A percentile compares a stretch with the other conserved stretches of the same genome.
These are phyloP conservation scores for Trichosporon sp. DNA, from an alignment of 1,284 basidiomycete genomes.

Conservation along the genomic window DNA sequence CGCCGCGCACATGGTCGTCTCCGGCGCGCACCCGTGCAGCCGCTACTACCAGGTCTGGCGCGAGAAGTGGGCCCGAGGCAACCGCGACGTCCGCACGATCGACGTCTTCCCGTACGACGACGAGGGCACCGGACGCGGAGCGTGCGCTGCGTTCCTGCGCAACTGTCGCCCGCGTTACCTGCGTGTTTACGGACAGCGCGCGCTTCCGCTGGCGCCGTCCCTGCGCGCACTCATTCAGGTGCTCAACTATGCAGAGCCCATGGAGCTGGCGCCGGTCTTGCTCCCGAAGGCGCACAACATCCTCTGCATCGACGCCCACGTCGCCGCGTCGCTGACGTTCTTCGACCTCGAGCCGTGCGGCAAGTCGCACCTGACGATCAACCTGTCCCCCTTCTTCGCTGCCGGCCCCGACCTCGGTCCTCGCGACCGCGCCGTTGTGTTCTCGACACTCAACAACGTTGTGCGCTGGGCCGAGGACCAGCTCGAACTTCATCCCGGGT, in stretches of 20 bases:
- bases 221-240: neutral
- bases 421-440: neutral
- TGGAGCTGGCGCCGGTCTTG: neutral
- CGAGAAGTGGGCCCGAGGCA: neutral
- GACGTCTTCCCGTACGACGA: neutral
- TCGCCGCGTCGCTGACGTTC: neutral
- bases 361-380: neutral
- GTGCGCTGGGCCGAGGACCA: constrained; percentile 1
- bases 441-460: neutral
- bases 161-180: neutral
- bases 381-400: neutral
- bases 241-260: neutral
- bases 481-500: neutral
- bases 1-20: neutral
- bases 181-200: neutral
- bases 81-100: neutral
- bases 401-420: neutral
- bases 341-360: neutral
- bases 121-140: neutral
- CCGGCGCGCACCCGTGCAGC: neutral
- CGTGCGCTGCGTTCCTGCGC: neutral
- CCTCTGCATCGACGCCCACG: neutral
- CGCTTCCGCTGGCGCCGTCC: neutral
- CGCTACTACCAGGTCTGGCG: neutral
- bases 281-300: neutral